A percentile compares a stretch with the other conserved stretches of the same genome.
These are phyloP conservation scores for Diaporthe sp. DNA, from an alignment of 2,329 filamentous ascomycete genomes.

Conservation along the genomic window DNA sequence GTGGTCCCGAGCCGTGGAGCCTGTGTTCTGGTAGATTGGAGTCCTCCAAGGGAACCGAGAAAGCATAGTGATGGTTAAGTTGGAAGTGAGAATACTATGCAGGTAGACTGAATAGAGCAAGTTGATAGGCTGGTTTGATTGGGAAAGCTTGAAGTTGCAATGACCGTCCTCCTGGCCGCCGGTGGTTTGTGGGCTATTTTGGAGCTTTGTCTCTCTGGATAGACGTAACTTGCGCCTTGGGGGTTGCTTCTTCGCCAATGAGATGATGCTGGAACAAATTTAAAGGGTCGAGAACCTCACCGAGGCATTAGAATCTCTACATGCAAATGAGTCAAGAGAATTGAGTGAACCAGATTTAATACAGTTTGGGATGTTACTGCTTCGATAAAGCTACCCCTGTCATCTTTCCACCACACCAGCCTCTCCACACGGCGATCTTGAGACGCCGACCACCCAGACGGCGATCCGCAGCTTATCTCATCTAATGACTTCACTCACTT, in stretches of 20 bases:
- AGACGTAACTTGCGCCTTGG: background rate
- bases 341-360: background rate
- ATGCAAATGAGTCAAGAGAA: background rate
- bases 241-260: background rate
- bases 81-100: background rate
- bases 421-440: constrained; percentile 3
- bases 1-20: constrained; percentile 63
- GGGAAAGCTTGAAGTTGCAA: background rate
- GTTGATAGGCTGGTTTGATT: background rate
- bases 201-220: background rate
- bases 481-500: constrained; percentile 13
- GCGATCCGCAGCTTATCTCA: constrained; percentile 21
- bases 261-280: background rate
- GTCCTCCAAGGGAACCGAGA: constrained; percentile 40
- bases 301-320: no score
- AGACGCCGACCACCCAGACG: background rate
- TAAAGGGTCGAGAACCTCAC: background rate
- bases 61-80: constrained; percentile 14
- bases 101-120: background rate
- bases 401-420: background rate
- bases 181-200: background rate
- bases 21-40: constrained; percentile 57
- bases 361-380: background rate
- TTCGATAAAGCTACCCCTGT: constrained; percentile 12
- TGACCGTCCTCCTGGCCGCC: background rate